Percentiles rank a stretch among this genome's conserved stretches.
phyloP scores from a whole-genome alignment of 1,139 yeast species.

The Kluyveromyces sp. region DNA sequence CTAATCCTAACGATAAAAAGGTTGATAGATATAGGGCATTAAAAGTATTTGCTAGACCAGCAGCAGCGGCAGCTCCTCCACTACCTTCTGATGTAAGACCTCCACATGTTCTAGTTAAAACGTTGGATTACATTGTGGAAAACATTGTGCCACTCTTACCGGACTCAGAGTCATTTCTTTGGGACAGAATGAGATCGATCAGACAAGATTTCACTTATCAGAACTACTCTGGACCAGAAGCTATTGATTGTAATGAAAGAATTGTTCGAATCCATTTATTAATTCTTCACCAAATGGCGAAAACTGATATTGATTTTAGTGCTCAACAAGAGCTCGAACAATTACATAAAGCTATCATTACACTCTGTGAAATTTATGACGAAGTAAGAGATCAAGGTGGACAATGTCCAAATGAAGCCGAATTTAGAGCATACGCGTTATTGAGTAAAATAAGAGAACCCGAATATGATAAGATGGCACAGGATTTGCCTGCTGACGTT shows the following conservation, averaged over 20 bases:
- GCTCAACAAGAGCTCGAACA: constrained; percentile 96
- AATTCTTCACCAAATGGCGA: constrained; percentile 82
- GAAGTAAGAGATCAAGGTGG: constrained; percentile 71
- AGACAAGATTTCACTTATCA: constrained; percentile 97
- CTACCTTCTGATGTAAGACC: constrained; percentile 96
- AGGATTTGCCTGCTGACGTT: constrained; percentile 54
- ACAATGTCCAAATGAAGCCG: constrained; percentile 77
- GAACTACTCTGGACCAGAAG: constrained; percentile 88
- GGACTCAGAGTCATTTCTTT: constrained; percentile 81
- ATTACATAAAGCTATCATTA: constrained; percentile 82
- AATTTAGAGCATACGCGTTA: constrained; percentile 82
- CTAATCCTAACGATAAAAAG: constrained; percentile 45
- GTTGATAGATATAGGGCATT: constrained; percentile 66
- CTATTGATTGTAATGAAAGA: constrained; percentile 84
- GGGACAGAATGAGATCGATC: constrained; percentile 97
- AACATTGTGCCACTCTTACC: constrained; percentile 62
- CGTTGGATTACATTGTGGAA: constrained; percentile 64
- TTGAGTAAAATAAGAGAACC: constrained; percentile 77
- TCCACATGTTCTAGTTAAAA: constrained; percentile 59
- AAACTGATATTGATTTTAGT: constrained; percentile 66
- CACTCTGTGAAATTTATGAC: constrained; percentile 79
- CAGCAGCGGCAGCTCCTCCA: constrained; percentile 98
- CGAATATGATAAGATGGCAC: constrained; percentile 72
- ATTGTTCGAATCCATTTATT: constrained; percentile 85
- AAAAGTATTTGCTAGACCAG: constrained; percentile 93